Percentiles rank a stretch among this genome's conserved stretches.
Conservation (phyloP, 805 yeast species). For the Metschnikowia peoriensis region DNA sequence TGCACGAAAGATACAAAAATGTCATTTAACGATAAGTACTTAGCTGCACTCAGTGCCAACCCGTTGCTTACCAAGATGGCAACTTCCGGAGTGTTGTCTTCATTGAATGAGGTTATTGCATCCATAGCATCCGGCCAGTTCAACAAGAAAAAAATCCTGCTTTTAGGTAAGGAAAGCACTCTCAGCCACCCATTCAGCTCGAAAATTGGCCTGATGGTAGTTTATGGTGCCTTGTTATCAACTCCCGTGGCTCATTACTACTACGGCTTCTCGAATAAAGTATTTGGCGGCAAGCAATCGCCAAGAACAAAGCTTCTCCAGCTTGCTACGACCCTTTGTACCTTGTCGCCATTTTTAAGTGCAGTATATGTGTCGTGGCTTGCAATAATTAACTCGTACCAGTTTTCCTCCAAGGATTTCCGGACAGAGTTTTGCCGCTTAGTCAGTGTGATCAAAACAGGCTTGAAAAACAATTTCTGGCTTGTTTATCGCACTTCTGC, state of each 20-base stretch:
- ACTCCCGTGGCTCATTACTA: constrained; percentile 61
- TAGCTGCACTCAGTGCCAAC: constrained; percentile 38
- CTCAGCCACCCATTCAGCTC: constrained; percentile 42
- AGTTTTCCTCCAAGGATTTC: constrained; percentile 1
- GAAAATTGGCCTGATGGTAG: constrained; percentile 51
- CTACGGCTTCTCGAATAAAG: constrained; percentile 44
- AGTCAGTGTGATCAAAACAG: constrained; percentile 21
- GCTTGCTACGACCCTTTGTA: constrained; percentile 48
- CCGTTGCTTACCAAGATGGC: constrained; percentile 60
- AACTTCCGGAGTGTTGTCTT: constrained; percentile 54
- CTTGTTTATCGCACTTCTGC: constrained; percentile 52
- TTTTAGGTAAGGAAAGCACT: constrained; percentile 15
- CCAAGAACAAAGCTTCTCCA: constrained; percentile 45
- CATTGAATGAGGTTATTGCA: constrained; percentile 59
- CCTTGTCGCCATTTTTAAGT: constrained; percentile 55
- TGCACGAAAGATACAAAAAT: not conserved
- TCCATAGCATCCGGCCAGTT: constrained; percentile 48
- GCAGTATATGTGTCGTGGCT: constrained; percentile 52
- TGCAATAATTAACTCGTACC: constrained; percentile 44
- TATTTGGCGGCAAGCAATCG: constrained; percentile 42
- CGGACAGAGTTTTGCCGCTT: constrained; percentile 19
- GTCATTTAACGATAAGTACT: constrained; percentile 32
- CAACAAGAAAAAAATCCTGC: constrained; percentile 18
- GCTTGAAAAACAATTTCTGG: constrained; percentile 43
- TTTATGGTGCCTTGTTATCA: constrained; percentile 52